Evolutionary conservation across 2,329 filamentous ascomycete genomes (phyloP).

Genomic region (Verticillium tricorpus): DNA sequence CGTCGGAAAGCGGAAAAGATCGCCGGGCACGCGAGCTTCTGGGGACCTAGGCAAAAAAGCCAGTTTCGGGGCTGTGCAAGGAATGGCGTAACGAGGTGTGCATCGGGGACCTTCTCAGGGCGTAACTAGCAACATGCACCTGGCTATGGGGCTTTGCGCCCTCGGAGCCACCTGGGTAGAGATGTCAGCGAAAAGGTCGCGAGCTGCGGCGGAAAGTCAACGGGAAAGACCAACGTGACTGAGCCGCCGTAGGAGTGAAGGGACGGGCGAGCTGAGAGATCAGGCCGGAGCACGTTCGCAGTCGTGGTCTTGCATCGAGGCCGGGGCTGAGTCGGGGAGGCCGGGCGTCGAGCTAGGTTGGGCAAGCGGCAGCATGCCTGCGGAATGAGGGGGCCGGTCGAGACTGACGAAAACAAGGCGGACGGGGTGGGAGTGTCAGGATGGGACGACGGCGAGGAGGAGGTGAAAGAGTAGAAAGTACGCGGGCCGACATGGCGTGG

Average conservation of each 20-base stretch:
- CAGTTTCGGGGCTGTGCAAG: not conserved
- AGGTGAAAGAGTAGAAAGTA: not conserved
- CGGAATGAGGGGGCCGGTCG: not conserved
- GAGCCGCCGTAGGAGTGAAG: not conserved
- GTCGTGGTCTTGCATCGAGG: not conserved
- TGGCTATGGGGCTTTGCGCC: not conserved
- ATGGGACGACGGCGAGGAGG: not conserved
- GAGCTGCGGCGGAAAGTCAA: not conserved
- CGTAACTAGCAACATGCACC: not conserved
- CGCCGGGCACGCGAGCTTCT: not conserved
- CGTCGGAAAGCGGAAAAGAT: not conserved
- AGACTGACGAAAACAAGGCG: not conserved
- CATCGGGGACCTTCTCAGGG: not conserved
- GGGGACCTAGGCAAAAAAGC: not conserved
- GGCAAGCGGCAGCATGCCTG: not conserved
- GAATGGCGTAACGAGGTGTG: not conserved
- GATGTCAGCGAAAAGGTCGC: not conserved
- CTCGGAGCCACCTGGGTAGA: not conserved
- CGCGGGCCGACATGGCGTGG: not conserved
- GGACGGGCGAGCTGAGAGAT: not conserved
- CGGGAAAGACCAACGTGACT: not conserved
- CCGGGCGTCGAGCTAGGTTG: not conserved
- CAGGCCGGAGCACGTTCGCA: not conserved
- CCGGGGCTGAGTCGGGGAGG: not conserved
- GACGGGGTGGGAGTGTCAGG: not conserved